Evolutionary conservation across 768 basidiomycete genomes (phyloP).

Genomic region (Auriscalpium vulgare): DNA sequence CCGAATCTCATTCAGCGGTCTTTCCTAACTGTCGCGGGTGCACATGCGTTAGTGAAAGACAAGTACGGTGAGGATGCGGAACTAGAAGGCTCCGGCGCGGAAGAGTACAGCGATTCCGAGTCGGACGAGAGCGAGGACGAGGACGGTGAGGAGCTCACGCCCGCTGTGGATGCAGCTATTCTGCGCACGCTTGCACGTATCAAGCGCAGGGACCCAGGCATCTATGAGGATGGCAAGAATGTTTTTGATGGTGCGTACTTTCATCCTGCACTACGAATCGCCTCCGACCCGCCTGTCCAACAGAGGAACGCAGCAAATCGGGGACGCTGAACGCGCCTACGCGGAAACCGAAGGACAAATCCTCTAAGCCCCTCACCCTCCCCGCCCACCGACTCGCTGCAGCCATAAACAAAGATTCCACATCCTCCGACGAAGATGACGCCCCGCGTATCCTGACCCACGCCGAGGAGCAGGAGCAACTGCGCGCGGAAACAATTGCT

Average conservation of each 20-base stretch:
- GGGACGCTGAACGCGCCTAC: slow-evolving; percentile 22
- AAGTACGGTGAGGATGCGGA: slow-evolving; percentile 78
- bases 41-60: slow-evolving; percentile 55
- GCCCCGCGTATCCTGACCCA: slow-evolving; percentile 54
- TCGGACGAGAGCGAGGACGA: slow-evolving; percentile 84
- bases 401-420: slow-evolving; percentile 52
- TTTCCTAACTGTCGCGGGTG: not conserved
- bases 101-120: slow-evolving; percentile 51
- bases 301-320: slow-evolving; percentile 62
- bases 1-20: no score
- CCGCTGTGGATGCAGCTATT: slow-evolving; percentile 89
- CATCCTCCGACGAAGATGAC: slow-evolving; percentile 29
- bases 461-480: slow-evolving; percentile 63
- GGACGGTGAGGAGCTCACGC: slow-evolving; percentile 91
- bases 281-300: not conserved
- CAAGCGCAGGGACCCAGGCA: slow-evolving; percentile 70
- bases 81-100: slow-evolving; percentile 36
- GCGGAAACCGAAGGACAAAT: slow-evolving; percentile 42
- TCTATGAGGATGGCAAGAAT: slow-evolving; percentile 63
- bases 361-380: slow-evolving; percentile 65
- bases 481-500: slow-evolving; percentile 76
- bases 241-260: slow-evolving; percentile 72
- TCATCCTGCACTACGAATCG: not conserved
- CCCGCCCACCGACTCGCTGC: slow-evolving; percentile 66
- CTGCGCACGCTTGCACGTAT: slow-evolving; percentile 85